Evolutionary conservation across 306 rosid genomes (phyloP), one percentile per base, ranked within the genome.

Genomic region (Sphenostylis stenocarpa): DNA sequence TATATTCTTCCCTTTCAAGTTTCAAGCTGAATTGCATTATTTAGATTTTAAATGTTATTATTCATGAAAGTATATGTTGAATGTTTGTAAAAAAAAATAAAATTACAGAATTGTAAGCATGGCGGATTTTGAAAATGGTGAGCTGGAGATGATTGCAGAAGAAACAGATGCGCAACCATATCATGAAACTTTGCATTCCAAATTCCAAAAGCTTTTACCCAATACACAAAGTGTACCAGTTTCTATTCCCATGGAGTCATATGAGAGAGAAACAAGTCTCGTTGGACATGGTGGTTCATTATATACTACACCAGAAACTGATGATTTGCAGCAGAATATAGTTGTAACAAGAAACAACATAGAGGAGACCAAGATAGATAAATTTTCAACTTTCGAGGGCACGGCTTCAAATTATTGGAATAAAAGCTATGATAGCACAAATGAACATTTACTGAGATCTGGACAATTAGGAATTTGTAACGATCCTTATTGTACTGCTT

Each of bases 401-500:
- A 81, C 20, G n/a, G 52, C 16, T 57, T 60, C 80, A 76, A 62
- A 70, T 49, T 83, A 81, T 58, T 82, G 90, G 98, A 44, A 43
- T 34, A 44, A 66, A 2, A 77, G 60, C 57, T 61, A 75, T 81
- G 79, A 72, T 28, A 77, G 66, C 21, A 82, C 68, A 80, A 93
- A 88, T 67, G 91, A 91, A 57, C 92, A 90, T 53, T 85, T 93
- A 71, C 74, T 83, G 79, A 89, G 84, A 80, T 93, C 97, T 71
- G 98, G 98, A 60, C 92, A 79, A 75, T 70, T 93, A 78, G 98
- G 98, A 64, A 79, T 88, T 93, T 93, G 98, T 81, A 82, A 85
- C 72, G 96, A 93, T 78, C 98, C 98, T 83, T 91, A 87, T 78
- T 93, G 98, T 80, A 91, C 96, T 28, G 86, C 86, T 57, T 93